Evolutionary conservation across 495 filamentous ascomycete genomes (phyloP).

Genomic region (Choiromyces venosus): DNA sequence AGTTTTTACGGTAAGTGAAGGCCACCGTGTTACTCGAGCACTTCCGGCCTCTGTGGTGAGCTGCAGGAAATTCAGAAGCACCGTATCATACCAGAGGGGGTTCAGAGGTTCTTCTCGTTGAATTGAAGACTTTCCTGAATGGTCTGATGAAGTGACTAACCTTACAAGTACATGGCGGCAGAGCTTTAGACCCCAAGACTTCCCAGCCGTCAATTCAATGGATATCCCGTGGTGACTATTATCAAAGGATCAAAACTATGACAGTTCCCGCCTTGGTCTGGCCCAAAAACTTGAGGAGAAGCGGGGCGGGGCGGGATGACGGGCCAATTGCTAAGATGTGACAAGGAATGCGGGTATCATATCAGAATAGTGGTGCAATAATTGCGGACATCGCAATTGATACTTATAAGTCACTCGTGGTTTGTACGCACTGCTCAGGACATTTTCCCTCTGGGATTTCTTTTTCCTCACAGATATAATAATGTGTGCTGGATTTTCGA

Average conservation of each 20-base stretch:
- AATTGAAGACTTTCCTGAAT: neutral
- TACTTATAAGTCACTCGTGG: neutral
- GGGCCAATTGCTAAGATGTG: neutral
- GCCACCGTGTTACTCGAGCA: too few species aligned
- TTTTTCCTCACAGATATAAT: neutral
- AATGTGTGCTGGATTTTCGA: neutral
- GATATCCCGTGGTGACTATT: neutral
- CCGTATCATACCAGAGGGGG: neutral
- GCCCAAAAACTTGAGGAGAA: neutral
- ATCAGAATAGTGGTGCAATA: too few species aligned
- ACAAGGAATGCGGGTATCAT: neutral
- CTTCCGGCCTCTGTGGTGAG: neutral
- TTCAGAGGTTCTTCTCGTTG: neutral
- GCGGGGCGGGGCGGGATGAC: neutral
- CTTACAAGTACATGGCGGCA: neutral
- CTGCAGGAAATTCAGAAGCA: neutral
- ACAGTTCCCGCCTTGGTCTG: neutral
- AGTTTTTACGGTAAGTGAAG: too few species aligned
- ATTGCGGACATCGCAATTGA: neutral
- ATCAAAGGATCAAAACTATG: too few species aligned
- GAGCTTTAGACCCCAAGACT: neutral
- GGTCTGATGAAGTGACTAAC: neutral
- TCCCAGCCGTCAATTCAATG: neutral
- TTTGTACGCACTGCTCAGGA: neutral
- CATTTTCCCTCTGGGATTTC: neutral